Percentiles rank a stretch among this genome's conserved stretches.
Evolutionary conservation across 257 asterid genomes (phyloP).

Genomic region (Osmanthus fragrans): DNA sequence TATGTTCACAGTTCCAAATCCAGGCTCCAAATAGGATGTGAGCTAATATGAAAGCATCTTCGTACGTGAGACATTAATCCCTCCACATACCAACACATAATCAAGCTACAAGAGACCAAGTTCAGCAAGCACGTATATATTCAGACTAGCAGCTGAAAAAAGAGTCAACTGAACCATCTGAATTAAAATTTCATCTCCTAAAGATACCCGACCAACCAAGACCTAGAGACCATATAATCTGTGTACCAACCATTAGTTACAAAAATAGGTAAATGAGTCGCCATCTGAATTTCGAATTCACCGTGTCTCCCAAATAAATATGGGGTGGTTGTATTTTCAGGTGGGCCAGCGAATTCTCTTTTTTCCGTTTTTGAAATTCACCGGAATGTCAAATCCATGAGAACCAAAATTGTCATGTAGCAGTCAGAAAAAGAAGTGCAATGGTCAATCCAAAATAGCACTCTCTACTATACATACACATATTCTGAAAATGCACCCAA

Average conservation of each 20-base stretch:
- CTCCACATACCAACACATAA: too few species aligned
- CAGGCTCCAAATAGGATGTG: not conserved
- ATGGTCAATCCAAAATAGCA: not conserved
- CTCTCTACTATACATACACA: not conserved
- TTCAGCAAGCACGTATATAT: not conserved
- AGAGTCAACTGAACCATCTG: not conserved
- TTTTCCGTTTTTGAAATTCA: not conserved
- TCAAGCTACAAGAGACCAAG: not conserved
- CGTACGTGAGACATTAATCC: not conserved
- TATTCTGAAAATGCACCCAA: not conserved
- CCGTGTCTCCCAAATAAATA: not conserved
- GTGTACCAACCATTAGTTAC: not conserved
- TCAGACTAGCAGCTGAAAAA: not conserved
- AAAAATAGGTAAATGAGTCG: not conserved
- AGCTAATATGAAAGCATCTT: not conserved
- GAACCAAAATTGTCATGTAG: not conserved
- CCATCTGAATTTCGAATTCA: not conserved
- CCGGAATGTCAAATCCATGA: not conserved
- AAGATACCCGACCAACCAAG: not conserved
- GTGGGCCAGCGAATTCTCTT: not conserved
- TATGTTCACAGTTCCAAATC: not conserved
- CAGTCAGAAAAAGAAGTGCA: not conserved
- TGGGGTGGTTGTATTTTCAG: not conserved
- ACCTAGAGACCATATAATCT: not conserved
- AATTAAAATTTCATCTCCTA: not conserved